Base-by-base conservation (phyloP, 345 rosid genomes). In the Corchorus olitorius region DNA sequence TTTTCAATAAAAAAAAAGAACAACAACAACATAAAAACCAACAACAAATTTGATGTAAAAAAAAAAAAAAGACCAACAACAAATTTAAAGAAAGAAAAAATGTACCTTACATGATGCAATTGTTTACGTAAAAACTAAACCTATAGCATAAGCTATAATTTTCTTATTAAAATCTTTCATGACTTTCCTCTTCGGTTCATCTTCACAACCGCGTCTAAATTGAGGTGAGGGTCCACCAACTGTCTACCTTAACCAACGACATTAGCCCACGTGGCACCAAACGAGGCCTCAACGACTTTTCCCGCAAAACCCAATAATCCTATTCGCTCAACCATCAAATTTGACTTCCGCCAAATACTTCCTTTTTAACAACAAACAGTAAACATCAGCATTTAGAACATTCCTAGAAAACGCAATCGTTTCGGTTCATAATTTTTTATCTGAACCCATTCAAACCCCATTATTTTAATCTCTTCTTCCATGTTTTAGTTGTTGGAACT, bases 271-370 rank as follows among this genome's bases (percentile, higher is more conserved):
- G 70, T 60, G 64, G 8, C 22, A 63, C 4, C 2, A 6, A 3
- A 6, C 8, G 14, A 71, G 53, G 43, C 59, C 15, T 62, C 65
- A 6, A 63, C 2, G 53, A 27, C 48, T 43, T 33, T 45, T 10
- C 65, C 17, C 35, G 16, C 10, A 4, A 20, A 43, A 11, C 15
- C 10, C 37, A 11, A 34, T 11, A 35, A 22, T 22, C 0, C 63
- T 22, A 4, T 59, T 59, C 3, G 63, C 8, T 20, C 4, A 43
- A 27, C 62, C 78, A 39, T 20, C 66, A 41, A 45, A 27, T 43
- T 67, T 76, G 78, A 56, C 74, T 35, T 59, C 11, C 22, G 37
- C 15, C 62, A 58, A 3, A 59, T 39, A 39, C 59, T n/a, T 20
- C 59, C 20, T 3, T 56, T 5, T 9, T 8, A 55, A 22, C 15